Evolutionary conservation across 192 early-diverging fungal species (phyloP).

Genomic region (Entomortierella beljakovae): DNA sequence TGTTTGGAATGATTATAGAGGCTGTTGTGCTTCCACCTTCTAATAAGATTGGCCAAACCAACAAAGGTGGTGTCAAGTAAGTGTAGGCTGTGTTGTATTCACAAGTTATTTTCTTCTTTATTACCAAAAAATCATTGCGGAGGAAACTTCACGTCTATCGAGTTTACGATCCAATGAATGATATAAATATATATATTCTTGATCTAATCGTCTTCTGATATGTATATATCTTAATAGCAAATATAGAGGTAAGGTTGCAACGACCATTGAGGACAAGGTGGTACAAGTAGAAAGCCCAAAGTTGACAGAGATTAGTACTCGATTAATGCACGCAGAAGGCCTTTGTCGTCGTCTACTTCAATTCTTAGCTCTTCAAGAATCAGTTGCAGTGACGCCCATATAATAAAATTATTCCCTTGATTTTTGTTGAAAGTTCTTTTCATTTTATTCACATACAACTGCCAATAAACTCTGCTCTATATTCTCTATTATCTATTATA

Average conservation of each 20-base stretch:
- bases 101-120: background rate
- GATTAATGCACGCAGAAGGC: slow-evolving; percentile 21
- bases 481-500: too few relatives aligned
- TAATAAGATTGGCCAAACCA: slow-evolving; percentile 43
- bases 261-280: slow-evolving; percentile 51
- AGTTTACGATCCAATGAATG: background rate
- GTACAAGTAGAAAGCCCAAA: slow-evolving; percentile 44
- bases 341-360: slow-evolving; percentile 39
- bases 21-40: slow-evolving; percentile 32
- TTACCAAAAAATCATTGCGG: too few relatives aligned
- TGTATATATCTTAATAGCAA: too few relatives aligned
- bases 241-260: slow-evolving; percentile 49
- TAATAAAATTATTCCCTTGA: background rate
- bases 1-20: too few relatives aligned
- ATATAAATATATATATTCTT: background rate
- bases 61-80: slow-evolving; percentile 53
- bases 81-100: too few relatives aligned
- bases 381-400: slow-evolving; percentile 6
- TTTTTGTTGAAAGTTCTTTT: too few relatives aligned
- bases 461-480: too few relatives aligned
- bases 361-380: slow-evolving; percentile 45
- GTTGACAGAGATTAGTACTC: slow-evolving; percentile 32
- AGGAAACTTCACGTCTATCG: too few relatives aligned
- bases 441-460: too few relatives aligned
- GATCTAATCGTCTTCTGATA: background rate